Evolutionary conservation across 257 asterid genomes (phyloP).

Genomic region (Penstemon newberryi): DNA sequence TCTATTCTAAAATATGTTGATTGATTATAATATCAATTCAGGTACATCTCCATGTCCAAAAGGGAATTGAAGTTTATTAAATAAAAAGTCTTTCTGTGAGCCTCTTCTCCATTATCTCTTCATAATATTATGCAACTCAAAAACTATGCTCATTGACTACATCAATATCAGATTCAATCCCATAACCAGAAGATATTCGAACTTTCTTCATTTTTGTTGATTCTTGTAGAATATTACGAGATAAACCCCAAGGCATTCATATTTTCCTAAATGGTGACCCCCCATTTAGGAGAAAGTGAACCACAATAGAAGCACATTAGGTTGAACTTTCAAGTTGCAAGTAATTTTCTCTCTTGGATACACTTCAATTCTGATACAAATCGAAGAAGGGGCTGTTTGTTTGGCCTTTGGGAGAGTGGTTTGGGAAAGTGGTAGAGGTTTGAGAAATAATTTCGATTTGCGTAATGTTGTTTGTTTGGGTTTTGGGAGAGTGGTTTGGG

Average conservation of each 20-base stretch:
- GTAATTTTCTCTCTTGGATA: background rate
- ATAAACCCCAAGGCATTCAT: constrained; percentile 1
- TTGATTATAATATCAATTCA: too few species aligned
- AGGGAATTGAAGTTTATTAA: background rate
- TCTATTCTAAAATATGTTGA: too few species aligned
- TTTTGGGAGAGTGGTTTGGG: too few species aligned
- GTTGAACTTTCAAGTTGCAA: background rate
- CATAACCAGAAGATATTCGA: constrained; percentile 5
- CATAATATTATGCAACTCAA: constrained; percentile 4
- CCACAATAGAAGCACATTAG: background rate
- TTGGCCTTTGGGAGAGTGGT: too few species aligned
- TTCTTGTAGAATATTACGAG: background rate
- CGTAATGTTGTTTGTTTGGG: too few species aligned
- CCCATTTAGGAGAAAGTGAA: background rate
- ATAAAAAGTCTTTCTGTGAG: background rate
- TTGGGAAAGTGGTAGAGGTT: too few species aligned
- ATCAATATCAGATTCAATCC: constrained; percentile 3
- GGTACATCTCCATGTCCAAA: background rate
- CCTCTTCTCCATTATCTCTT: constrained; percentile 15
- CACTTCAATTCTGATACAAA: background rate
- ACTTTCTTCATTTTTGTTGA: constrained; percentile 5
- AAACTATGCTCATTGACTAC: constrained; percentile 2
- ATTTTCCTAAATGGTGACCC: background rate
- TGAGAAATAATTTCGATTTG: too few species aligned
- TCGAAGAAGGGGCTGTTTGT: too few species aligned